These are phyloP conservation scores for Trichosporon coremiiforme DNA, from an alignment of 1,284 basidiomycete genomes.

Conservation along the genomic window DNA sequence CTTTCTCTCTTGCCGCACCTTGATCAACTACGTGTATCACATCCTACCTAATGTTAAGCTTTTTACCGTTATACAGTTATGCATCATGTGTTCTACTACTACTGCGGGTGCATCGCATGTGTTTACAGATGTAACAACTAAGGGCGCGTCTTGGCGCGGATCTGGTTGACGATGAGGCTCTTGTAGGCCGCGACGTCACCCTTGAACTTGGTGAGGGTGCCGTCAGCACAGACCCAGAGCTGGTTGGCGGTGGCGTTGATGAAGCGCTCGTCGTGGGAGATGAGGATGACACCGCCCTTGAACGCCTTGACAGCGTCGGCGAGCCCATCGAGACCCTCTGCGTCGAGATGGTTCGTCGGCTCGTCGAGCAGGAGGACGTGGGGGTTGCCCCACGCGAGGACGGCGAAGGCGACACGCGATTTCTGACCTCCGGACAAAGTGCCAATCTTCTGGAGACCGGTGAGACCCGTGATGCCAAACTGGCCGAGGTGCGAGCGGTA, in stretches of 20 bases:
- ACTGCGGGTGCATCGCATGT: no score
- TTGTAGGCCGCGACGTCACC: constrained; percentile 93
- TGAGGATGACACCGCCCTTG: constrained; percentile 86
- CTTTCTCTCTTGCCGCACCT: background rate
- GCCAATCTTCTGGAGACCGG: constrained; percentile 65
- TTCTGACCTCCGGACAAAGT: constrained; percentile 85
- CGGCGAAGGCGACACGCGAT: constrained; percentile 90
- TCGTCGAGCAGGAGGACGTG: constrained; percentile 89
- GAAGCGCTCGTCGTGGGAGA: constrained; percentile 91
- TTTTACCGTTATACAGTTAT: background rate
- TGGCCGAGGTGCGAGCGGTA: constrained; percentile 94
- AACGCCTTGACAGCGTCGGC: constrained; percentile 83
- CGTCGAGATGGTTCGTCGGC: constrained; percentile 98
- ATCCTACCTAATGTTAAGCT: constrained; percentile 3
- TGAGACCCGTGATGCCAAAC: constrained; percentile 97
- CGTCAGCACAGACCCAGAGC: constrained; percentile 76
- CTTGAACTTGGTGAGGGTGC: constrained; percentile 77
- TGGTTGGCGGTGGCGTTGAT: constrained; percentile 67
- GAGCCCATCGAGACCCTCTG: constrained; percentile 84
- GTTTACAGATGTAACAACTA: no score
- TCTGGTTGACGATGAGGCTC: constrained; percentile 59
- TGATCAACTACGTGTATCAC: constrained; percentile 8
- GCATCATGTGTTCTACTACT: constrained; percentile 15
- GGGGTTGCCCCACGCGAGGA: constrained; percentile 82
- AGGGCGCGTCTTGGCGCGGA: constrained; percentile 20